Conservation (phyloP, 1,139 yeast genomes). For the Saccharomyces hybrid region DNA sequence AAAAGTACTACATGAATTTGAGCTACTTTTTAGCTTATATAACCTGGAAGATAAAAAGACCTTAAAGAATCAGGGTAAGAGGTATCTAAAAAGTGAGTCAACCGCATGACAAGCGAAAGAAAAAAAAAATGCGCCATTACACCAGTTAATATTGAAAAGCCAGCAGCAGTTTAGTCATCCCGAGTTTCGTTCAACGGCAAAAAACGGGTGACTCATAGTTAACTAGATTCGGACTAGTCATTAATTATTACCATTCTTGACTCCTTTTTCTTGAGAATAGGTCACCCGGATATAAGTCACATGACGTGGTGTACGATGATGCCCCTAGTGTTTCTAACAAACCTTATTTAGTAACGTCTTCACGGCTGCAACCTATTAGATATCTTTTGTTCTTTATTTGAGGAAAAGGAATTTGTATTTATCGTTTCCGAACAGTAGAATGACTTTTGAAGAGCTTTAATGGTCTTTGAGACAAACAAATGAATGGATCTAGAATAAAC, state of each 20-base stretch:
- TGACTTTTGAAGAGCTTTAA: too few species aligned
- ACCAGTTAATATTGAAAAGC: neutral
- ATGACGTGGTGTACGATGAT: too few species aligned
- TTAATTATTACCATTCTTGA: neutral
- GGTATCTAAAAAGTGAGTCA: neutral
- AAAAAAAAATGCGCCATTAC: neutral
- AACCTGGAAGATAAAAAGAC: neutral
- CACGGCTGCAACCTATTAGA: too few species aligned
- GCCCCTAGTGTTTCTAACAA: too few species aligned
- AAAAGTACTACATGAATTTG: neutral
- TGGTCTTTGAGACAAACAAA: too few species aligned
- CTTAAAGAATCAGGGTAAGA: neutral
- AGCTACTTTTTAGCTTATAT: neutral
- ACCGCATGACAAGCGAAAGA: neutral
- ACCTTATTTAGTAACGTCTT: too few species aligned
- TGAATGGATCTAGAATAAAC: too few species aligned
- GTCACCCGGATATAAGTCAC: neutral
- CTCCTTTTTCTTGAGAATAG: neutral
- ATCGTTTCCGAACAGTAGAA: too few species aligned
- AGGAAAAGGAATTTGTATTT: neutral
- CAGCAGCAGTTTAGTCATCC: neutral
- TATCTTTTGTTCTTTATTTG: neutral
- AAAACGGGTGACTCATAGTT: neutral
- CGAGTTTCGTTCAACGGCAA: neutral
- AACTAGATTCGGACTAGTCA: neutral